Base-by-base conservation (phyloP, 2,329 filamentous ascomycete species). In the Sclerotinia nivalis region DNA sequence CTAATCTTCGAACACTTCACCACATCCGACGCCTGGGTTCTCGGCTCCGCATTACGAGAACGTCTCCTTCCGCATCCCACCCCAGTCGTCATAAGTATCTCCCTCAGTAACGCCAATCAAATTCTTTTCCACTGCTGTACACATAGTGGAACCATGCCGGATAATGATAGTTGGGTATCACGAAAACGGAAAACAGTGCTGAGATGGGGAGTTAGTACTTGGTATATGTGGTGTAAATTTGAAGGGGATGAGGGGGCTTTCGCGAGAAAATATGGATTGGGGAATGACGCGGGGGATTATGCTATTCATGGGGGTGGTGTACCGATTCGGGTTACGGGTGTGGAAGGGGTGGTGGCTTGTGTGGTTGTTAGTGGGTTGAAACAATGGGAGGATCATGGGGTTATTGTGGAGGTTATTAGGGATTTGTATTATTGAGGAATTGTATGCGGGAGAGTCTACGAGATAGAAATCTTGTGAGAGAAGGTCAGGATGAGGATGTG, bases 221-320 rank as follows among this genome's bases (percentile, higher is more conserved):
- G 90, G 90, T 86, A 87, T 70, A 86, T 93, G 86, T 84, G 86
- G 72, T 86, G 88, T 79, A 92, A 92, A 81, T 88, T 88, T 73
- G 78, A 76, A 1, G 87, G 87, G 15, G 85, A 93, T 72, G 89
- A 93, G 80, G 82, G 77, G 34, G 82, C 81, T 3, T 93, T 95
- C 79, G 84, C 84, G 54, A 83, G 84, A 45, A 90, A 91, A 78
- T 91, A 87, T 76, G 88, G 85, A 47, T 81, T 94, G 76, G 84
- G 86, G 8, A 80, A 82, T 54, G 85, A 84, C 64, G 83, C 83
- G 22, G 85, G 84, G 2, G 82, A 86, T 45, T 95, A 91, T 82
- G 91, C 91, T 0, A 91, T 93, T 72, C 91, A 94, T 79, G 92
- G 92, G 0, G 92, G 92, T 31, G 92, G 85, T 0, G 88, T 92